phyloP scores from a whole-genome alignment of 73 alveolate species.

The Paramecium tetraurelia region DNA sequence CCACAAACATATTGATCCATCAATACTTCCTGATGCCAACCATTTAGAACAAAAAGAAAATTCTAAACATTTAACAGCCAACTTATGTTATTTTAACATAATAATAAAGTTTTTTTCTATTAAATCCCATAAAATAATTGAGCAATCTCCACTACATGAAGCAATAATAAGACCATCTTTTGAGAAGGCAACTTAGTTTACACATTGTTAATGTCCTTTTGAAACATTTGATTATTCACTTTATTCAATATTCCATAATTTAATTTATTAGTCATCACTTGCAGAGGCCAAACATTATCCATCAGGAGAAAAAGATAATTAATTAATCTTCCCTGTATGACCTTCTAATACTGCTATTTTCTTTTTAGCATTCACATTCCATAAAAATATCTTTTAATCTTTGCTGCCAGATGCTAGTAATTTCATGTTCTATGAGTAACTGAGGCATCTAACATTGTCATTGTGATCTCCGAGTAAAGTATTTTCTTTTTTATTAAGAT shows the following conservation, averaged over 20 bases:
- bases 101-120: neutral
- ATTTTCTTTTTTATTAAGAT: neutral
- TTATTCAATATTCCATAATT: neutral
- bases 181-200: neutral
- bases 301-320: neutral
- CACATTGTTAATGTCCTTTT: neutral
- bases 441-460: neutral
- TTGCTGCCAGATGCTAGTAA: neutral
- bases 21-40: neutral
- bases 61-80: neutral
- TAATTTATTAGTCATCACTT: neutral
- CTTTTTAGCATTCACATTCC: neutral
- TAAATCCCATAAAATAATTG: neutral
- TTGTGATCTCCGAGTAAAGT: neutral
- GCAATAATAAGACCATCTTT: neutral
- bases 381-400: neutral
- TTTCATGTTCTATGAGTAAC: neutral
- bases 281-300: neutral
- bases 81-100: neutral
- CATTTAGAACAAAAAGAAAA: neutral
- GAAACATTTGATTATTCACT: neutral
- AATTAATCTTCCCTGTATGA: neutral
- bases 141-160: neutral
- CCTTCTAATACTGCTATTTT: neutral
- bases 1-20: neutral